Evolutionary conservation across 768 basidiomycete species (phyloP), one percentile per base, ranked within the genome.

Genomic region (Cantharellus anzutake): DNA sequence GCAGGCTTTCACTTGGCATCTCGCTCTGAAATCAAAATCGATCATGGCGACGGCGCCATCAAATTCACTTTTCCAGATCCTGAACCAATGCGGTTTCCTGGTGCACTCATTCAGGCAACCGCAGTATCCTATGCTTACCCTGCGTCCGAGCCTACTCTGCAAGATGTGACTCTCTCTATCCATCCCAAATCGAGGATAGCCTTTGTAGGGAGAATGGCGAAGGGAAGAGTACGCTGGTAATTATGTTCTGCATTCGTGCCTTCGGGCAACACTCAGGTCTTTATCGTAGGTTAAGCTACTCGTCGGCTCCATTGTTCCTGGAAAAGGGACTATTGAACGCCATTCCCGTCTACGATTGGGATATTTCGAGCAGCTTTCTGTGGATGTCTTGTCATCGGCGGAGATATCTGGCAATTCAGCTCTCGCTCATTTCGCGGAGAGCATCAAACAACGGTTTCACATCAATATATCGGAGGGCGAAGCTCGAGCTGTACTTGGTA

Each of bases 331-430:
- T 38, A 73, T 82, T 5, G 72, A 69, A 39, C 72, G 73, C 39
- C 82, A 83, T 67, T 75, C 80, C 3, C 70, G 73, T 3, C 70
- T 77, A 39, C 72, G 72, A 20, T 76, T 83, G 42, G 80, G 78
- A 1, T 80, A 80, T 68, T 84, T 79, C 64, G 75, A 75, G 0
- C 82, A 84, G 64, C 78, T 81, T 65, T 73, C 75, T 0, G 80
- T 83, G 11, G 81, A 83, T 63, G 72, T 74, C 44, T 71, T 81
- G 2, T 70, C 75, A 5, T 65, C 68, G 0, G 58, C 72, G 38
- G 62, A 66, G 1, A 65, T 65, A 0, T 67, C 60, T 50, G 60
- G 63, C 20, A 64, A 62, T 29, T 64, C 73, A 34, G 68, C 72
- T 3, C 63, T 72, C 5, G 59, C 60, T n/a, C 64, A 69, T 59